Percentiles rank a stretch among this genome's conserved stretches.
phyloP scores from a whole-genome alignment of 805 yeast species.

The Wickerhamiella sorbophila region DNA sequence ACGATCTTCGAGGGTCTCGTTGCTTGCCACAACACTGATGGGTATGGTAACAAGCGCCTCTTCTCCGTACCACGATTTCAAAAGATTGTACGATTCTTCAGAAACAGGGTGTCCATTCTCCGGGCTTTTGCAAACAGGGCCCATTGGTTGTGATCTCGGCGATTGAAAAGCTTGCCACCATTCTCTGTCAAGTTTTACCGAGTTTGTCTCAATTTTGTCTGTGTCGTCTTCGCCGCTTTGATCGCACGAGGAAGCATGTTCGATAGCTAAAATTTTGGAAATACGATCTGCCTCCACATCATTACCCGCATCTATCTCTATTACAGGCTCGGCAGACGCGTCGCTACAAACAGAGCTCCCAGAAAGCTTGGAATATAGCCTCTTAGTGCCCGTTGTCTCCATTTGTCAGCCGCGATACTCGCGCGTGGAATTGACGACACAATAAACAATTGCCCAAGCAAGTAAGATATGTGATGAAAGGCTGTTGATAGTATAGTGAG shows the following conservation, averaged over 20 bases:
- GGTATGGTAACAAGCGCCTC: constrained; percentile 4
- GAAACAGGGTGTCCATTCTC: constrained; percentile 4
- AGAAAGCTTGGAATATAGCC: background rate
- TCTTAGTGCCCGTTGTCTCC: constrained; percentile 2
- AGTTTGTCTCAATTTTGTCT: background rate
- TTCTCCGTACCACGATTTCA: constrained; percentile 10
- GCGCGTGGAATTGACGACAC: too few species aligned
- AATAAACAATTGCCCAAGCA: too few species aligned
- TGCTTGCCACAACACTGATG: constrained; percentile 2
- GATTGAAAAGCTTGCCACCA: background rate
- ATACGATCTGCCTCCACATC: background rate
- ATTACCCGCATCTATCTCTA: background rate
- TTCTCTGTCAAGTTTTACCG: background rate
- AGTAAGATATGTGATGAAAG: too few species aligned
- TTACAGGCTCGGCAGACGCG: background rate
- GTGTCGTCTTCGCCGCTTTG: background rate
- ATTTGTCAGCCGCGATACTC: background rate
- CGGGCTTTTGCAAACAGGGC: background rate
- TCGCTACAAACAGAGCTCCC: background rate
- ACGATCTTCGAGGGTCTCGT: background rate
- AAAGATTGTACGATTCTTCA: background rate
- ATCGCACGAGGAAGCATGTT: background rate
- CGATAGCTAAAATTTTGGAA: background rate
- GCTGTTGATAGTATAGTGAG: too few species aligned
- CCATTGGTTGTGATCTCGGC: background rate